Evolutionary conservation across 306 rosid species (phyloP).

Genomic region (Hippophae rhamnoides): DNA sequence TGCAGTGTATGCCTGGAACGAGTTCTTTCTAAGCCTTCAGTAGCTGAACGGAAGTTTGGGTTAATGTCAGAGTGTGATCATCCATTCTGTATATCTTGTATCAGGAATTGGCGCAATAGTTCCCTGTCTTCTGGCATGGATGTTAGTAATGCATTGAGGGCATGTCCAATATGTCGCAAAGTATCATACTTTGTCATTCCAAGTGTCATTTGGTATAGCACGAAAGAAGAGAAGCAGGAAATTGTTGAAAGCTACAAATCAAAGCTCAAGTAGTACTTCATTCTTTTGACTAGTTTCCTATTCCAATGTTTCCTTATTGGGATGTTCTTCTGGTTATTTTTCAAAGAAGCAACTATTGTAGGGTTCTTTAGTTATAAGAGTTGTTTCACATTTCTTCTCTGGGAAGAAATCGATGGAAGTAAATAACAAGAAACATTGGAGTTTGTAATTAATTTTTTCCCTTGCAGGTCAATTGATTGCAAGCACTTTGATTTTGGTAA

Average conservation of each 20-base stretch:
- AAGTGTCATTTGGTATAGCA: conserved; percentile 86
- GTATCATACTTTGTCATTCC: conserved; percentile 91
- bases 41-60: conserved; percentile 88
- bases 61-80: conserved; percentile 92
- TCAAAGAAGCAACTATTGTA: neutral
- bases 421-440: neutral
- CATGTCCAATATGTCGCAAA: conserved; percentile 96
- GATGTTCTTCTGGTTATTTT: neutral
- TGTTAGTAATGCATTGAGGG: conserved; percentile 73
- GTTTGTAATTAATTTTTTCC: neutral
- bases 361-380: neutral
- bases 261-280: conserved; percentile 64
- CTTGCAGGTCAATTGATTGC: conserved; percentile 86
- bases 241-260: conserved; percentile 82
- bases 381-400: neutral
- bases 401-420: neutral
- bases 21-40: conserved; percentile 70
- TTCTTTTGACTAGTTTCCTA: neutral
- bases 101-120: conserved; percentile 95
- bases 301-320: neutral
- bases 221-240: conserved; percentile 77
- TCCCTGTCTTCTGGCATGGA: conserved; percentile 87
- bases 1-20: conserved; percentile 95
- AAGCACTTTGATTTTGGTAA: conserved; percentile 95
- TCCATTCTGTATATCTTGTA: conserved; percentile 91